Base-by-base conservation (phyloP, 164 flowering plant species). In the Nymphaea thermarum region DNA sequence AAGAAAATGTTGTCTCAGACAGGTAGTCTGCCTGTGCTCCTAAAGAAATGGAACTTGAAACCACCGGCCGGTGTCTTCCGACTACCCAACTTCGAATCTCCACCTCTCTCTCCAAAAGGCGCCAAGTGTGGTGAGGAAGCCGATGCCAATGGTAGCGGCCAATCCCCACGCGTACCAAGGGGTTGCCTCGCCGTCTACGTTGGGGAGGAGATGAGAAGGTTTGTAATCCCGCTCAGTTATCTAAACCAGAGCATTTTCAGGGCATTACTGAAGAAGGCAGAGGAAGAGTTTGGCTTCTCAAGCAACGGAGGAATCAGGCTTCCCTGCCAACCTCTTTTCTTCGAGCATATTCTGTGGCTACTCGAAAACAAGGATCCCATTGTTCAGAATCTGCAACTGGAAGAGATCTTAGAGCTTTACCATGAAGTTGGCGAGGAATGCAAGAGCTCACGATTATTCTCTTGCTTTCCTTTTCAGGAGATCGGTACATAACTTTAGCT, bases 301-400 rank as follows among this genome's bases (percentile, higher is more conserved):
- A 16, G 18, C 66, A 17, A 3, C 2, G 74, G 74, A 2, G 70
- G 66, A 4, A 71, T 71, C 14, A 43, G 70, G 51, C 42, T 71
- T 17, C 74, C 74, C 1, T 71, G 74, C 41, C 66, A 71, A 53
- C 51, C 70, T 2, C 70, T 62, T 8, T 44, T 71, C 51, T 71
- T 71, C 42, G 74, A 71, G 12, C 74, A 71, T 62, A 69, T 71
- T 43, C 74, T 71, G 44, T 71, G 74, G 70, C 67, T 66, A 5
- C 57, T 67, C 55, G 43, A 67, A 47, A 62, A 66, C 43, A 16
- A 71, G 4, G 70, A 71, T 36, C 70, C 74, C 12, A 66, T 66
- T 5, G 69, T 63, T 8, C 66, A 67, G 16, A 67, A 17, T 63
- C 47, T 66, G 16, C 61, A 69, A 45, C 51, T 69, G 60, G 71